Percentiles rank a stretch among this genome's conserved stretches.
These are phyloP conservation scores for Pyropia haitanensis DNA, from an alignment of 23 red algal species.

Conservation along the genomic window DNA sequence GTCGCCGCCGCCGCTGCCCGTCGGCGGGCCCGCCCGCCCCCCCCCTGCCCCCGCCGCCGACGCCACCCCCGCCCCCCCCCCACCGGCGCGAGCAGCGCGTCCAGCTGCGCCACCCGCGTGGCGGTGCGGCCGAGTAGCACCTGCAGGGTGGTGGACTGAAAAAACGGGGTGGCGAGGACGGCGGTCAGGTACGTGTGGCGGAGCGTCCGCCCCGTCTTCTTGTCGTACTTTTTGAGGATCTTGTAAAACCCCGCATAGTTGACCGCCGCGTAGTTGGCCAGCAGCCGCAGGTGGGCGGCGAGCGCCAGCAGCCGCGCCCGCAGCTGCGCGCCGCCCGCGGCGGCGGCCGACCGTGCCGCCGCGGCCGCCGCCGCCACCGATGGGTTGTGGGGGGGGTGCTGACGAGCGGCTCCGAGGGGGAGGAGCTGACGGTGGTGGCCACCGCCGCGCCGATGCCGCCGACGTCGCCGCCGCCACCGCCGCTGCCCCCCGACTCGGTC, in stretches of 20 bases:
- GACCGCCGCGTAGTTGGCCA: constrained; percentile 83
- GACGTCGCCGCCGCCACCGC: too few relatives aligned
- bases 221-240: constrained; percentile 98
- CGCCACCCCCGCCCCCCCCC: too few relatives aligned
- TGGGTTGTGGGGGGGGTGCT: too few relatives aligned
- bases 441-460: too few relatives aligned
- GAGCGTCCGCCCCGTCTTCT: constrained; percentile 76
- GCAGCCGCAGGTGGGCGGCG: constrained; percentile 50
- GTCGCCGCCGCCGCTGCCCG: too few relatives aligned
- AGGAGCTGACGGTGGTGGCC: too few relatives aligned
- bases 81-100: constrained; percentile 8
- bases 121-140: constrained; percentile 35
- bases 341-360: not conserved
- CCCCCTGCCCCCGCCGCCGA: too few relatives aligned
- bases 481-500: not conserved
- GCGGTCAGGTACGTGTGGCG: constrained; percentile 67
- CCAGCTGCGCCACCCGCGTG: constrained; percentile 19
- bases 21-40: too few relatives aligned
- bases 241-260: constrained; percentile 99
- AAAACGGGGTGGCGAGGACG: constrained; percentile 67
- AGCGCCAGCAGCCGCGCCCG: constrained; percentile 58
- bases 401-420: too few relatives aligned
- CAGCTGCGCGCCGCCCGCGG: constrained; percentile 29
- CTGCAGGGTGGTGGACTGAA: constrained; percentile 43
- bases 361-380: too few relatives aligned